phyloP scores from a whole-genome alignment of 495 filamentous ascomycete species.

The Chaetomium cochliodes region DNA sequence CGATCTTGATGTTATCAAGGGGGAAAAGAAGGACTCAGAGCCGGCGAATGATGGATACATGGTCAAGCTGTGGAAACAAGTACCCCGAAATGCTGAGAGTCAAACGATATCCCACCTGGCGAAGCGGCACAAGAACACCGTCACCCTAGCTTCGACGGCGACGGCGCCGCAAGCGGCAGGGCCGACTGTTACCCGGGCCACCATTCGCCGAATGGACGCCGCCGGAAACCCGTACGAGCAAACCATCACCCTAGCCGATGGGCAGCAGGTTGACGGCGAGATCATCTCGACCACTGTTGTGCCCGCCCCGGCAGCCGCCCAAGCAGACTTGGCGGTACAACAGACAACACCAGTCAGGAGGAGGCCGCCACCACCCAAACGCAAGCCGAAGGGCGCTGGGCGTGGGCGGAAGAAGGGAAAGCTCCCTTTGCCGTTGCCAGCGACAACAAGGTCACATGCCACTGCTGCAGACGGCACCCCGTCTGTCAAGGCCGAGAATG shows the following conservation, averaged over 20 bases:
- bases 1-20: slow-evolving; percentile 45
- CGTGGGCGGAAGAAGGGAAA: slow-evolving; percentile 68
- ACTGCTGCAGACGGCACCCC: slow-evolving; percentile 10
- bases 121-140: slow-evolving; percentile 74
- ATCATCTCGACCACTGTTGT: slow-evolving; percentile 60
- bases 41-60: slow-evolving; percentile 60
- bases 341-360: slow-evolving; percentile 48
- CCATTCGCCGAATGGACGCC: slow-evolving; percentile 71
- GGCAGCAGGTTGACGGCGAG: slow-evolving; percentile 78
- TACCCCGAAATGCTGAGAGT: slow-evolving; percentile 73
- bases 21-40: slow-evolving; percentile 49
- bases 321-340: slow-evolving; percentile 27
- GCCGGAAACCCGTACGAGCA: slow-evolving; percentile 76
- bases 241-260: slow-evolving; percentile 76
- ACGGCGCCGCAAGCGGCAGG: slow-evolving; percentile 43
- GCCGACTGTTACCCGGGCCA: slow-evolving; percentile 65
- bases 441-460: slow-evolving; percentile 28
- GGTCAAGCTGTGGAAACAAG: slow-evolving; percentile 72
- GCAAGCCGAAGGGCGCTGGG: slow-evolving; percentile 68
- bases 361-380: slow-evolving; percentile 71
- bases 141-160: slow-evolving; percentile 48
- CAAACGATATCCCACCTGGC: slow-evolving; percentile 79
- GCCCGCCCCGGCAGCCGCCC: slow-evolving; percentile 36
- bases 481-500: slow-evolving; percentile 37
- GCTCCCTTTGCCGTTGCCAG: slow-evolving; percentile 37